Evolutionary conservation across 169 alveolate species (phyloP).

Genomic region (Babesia divergens): DNA sequence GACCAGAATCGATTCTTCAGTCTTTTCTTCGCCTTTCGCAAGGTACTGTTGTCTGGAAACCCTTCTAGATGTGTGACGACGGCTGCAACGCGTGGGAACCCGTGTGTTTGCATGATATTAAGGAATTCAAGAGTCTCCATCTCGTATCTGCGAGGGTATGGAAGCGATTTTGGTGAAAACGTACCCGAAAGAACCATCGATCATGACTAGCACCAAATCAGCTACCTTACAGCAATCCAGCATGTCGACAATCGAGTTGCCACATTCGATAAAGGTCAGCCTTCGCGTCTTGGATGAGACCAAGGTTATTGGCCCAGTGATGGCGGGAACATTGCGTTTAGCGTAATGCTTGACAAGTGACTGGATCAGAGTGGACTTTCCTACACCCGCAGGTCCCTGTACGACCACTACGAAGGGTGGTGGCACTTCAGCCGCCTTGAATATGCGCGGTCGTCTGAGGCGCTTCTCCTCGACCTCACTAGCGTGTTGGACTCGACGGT

Average conservation of each 20-base stretch:
- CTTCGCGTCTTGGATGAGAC: conserved; percentile 92
- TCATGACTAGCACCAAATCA: conserved; percentile 92
- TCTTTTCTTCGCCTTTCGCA: conserved; percentile 91
- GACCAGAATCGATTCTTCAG: conserved; percentile 95
- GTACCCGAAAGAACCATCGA: conserved; percentile 92
- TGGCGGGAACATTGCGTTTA: conserved; percentile 70
- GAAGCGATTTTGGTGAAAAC: background rate
- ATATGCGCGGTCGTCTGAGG: conserved; percentile 75
- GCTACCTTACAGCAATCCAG: conserved; percentile 97
- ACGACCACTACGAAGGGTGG: conserved; percentile 89
- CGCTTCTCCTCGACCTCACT: conserved; percentile 83
- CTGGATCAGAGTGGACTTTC: conserved; percentile 96
- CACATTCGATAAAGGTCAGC: conserved; percentile 94
- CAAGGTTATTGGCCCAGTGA: conserved; percentile 92
- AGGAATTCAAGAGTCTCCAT: conserved; percentile 99
- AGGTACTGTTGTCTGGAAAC: conserved; percentile 87
- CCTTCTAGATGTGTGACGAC: conserved; percentile 96
- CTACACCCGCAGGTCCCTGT: conserved; percentile 93
- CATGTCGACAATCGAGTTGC: conserved; percentile 92
- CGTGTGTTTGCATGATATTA: conserved; percentile 90
- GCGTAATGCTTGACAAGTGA: conserved; percentile 95
- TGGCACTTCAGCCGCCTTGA: conserved; percentile 82
- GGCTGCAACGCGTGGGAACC: conserved; percentile 92
- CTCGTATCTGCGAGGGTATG: conserved; percentile 85
- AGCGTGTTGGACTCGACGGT: conserved; percentile 84